These are phyloP conservation scores for Saccharomycopsis fibuligera DNA, from an alignment of 805 yeast species.

Conservation along the genomic window DNA sequence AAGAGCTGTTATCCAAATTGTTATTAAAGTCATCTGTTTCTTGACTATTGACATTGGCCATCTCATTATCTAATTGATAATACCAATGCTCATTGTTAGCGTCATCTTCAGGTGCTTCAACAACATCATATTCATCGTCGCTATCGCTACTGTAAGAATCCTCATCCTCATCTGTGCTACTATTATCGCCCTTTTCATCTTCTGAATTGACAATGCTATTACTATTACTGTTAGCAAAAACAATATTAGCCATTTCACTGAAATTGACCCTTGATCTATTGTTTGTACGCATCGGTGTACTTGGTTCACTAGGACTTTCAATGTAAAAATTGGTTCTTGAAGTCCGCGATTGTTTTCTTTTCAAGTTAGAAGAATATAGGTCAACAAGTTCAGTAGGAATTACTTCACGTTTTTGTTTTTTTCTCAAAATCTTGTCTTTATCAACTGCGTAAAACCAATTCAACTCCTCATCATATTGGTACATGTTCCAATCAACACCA, in stretches of 20 bases:
- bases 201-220: background rate
- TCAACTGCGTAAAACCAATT: constrained; percentile 74
- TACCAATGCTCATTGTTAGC: constrained; percentile 20
- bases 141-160: constrained; percentile 1
- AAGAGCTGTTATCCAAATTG: background rate
- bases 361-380: background rate
- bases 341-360: background rate
- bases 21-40: constrained; percentile 6
- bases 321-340: constrained; percentile 14
- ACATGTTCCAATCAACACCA: constrained; percentile 90
- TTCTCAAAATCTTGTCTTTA: constrained; percentile 35
- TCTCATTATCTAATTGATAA: constrained; percentile 16
- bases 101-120: constrained; percentile 1
- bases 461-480: constrained; percentile 71
- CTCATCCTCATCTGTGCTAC: constrained; percentile 3
- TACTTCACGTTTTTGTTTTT: constrained; percentile 29
- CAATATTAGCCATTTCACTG: constrained; percentile 1
- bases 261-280: background rate
- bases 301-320: constrained; percentile 17
- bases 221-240: constrained; percentile 1
- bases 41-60: constrained; percentile 7
- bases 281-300: background rate
- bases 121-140: constrained; percentile 5
- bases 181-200: constrained; percentile 1
- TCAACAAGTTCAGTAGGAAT: constrained; percentile 7